Conservation (phyloP, 345 rosid genomes). For the Cardamine occulta region DNA sequence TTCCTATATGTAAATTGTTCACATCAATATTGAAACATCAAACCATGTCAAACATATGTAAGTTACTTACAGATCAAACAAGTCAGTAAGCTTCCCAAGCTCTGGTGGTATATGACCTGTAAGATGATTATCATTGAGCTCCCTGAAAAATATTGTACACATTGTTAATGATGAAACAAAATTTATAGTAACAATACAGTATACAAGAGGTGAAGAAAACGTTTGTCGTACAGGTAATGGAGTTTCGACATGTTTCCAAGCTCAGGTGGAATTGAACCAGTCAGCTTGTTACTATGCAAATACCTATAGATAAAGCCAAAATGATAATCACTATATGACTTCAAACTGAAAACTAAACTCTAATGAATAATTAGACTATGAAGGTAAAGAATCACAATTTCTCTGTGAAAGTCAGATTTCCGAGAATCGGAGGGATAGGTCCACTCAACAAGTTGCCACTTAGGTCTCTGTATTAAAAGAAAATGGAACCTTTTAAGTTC, state of each 20-base stretch:
- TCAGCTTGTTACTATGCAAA: conserved; percentile 78
- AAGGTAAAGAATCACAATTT: conserved; percentile 60
- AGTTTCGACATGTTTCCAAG: conserved; percentile 97
- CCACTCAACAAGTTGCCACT: conserved; percentile 90
- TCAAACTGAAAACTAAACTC: not conserved
- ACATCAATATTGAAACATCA: conserved; percentile 13
- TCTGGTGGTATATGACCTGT: conserved; percentile 79
- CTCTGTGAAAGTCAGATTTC: conserved; percentile 88
- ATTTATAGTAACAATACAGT: not conserved
- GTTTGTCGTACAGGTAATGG: conserved; percentile 73
- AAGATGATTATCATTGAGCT: conserved; percentile 80
- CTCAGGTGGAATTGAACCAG: conserved; percentile 87
- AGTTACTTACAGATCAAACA: conserved; percentile 82
- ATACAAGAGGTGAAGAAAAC: not conserved
- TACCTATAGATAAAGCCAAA: conserved; percentile 56
- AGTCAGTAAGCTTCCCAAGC: conserved; percentile 94
- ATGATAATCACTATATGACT: not conserved
- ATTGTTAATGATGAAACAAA: not conserved
- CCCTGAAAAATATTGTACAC: conserved; percentile 59
- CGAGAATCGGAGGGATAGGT: conserved; percentile 84
- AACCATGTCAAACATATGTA: conserved; percentile 13
- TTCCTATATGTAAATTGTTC: conserved; percentile 54
- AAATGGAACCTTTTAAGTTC: not conserved
- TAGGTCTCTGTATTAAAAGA: conserved; percentile 60
- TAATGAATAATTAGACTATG: not conserved